Evolutionary conservation across 352 stramenopile species (phyloP), one percentile per base, ranked within the genome.

Genomic region (Phytophthora foliorum): DNA sequence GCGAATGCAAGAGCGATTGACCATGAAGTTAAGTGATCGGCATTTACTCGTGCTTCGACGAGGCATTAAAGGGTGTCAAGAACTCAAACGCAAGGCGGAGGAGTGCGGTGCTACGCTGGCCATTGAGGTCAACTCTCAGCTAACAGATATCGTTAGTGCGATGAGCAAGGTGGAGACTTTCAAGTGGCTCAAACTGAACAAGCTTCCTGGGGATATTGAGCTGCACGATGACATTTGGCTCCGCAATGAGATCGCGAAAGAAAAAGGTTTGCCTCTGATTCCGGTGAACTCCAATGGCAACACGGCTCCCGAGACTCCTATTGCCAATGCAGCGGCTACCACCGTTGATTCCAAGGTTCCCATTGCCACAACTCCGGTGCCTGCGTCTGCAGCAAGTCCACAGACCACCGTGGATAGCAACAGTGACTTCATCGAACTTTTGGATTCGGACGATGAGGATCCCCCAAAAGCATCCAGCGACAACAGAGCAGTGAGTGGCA

Each of bases 81-180:
- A 91, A 0, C 68, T 96, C 2, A 94, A 92, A 58, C 67, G 72
- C 3, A 67, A 77, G 19, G 89, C 89, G 0, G 69, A 91, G 39
- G 67, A 69, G 17, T 92, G 80, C 51, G 86, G 82, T 31, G 84
- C 84, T 14, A 87, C 69, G 6, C 63, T 96, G 42, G 86, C 83
- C 41, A 94, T 96, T 32, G 86, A 96, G 58, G 75, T 96, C 0
- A 92, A 88, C 45, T 76, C 85, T 3, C 81, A 91, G 55, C 67
- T 90, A 29, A 96, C 86, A 1, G 89, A 96, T 51, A 85, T 96
- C 49, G 81, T 96, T 34, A 93, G 84, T 54, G 82, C 72, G 0
- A 89, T 94, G 82, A 84, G 62, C 44, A 57, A 61, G 21, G 63
- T 54, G 2, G 85, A 93, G 39, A 92, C 85, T 21, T 65, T 95